A percentile compares a stretch with the other conserved stretches of the same genome.
Conservation (phyloP, 768 basidiomycete genomes). For the Lactarius pseudohatsudake region DNA sequence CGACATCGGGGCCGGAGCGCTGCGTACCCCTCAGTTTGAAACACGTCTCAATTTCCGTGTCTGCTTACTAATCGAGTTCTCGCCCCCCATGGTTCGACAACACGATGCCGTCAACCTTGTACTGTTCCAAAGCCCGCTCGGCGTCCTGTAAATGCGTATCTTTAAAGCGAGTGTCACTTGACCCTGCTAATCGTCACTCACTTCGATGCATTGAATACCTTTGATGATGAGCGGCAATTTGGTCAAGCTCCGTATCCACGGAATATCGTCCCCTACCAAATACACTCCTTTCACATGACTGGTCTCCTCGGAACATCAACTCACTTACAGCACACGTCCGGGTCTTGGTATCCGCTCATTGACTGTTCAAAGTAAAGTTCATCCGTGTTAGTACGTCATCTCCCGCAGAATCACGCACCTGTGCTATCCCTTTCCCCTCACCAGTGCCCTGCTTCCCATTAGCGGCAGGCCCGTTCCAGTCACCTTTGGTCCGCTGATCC, state of each 20-base stretch:
- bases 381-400: constrained; percentile 10
- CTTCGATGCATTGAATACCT: constrained; percentile 49
- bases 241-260: constrained; percentile 43
- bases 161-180: not conserved
- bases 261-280: constrained; percentile 36
- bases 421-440: constrained; percentile 32
- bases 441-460: constrained; percentile 25
- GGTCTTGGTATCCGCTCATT: constrained; percentile 37
- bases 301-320: not conserved
- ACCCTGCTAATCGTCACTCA: constrained; percentile 25
- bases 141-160: constrained; percentile 39
- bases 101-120: constrained; percentile 47
- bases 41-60: not conserved
- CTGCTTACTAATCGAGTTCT: constrained; percentile 43
- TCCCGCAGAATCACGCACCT: constrained; percentile 26
- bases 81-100: constrained; percentile 53
- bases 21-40: constrained; percentile 19
- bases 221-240: constrained; percentile 45
- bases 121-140: constrained; percentile 41
- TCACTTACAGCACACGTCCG: constrained; percentile 36
- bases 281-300: not conserved
- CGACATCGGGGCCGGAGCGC: constrained; percentile 45
- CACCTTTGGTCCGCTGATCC: constrained; percentile 37
- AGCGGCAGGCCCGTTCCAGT: constrained; percentile 32
- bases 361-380: constrained; percentile 25